Base-by-base conservation (phyloP, 108 stramenopile genomes). In the Fragilaria radians region DNA sequence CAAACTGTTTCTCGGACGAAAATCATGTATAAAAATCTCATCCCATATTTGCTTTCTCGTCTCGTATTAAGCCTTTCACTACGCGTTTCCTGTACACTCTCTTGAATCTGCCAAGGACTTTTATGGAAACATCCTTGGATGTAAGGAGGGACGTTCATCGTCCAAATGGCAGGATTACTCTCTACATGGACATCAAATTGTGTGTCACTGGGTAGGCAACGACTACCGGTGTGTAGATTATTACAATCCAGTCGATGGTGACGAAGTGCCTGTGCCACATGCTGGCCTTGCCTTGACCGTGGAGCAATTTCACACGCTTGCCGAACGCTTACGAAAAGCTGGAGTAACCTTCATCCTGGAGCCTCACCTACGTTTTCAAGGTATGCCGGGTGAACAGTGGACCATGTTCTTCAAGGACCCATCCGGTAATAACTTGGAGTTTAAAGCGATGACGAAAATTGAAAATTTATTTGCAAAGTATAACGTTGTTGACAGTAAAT, bases 221-320 rank as follows among this genome's bases (percentile, higher is more conserved):
- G 82, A 95, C 49, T 99, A 97, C 56, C 80, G 94, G 25, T 95
- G 92, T 63, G 72, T 74, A 19, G 98, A 99, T 66, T 96, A 85
- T 55, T 91, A 76, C 89, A 99, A 99, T 54, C 98, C 98, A 11
- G 98, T 99, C 19, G 98, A 99, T 67, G 96, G 96, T 30, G 96
- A 99, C 64, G 96, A 97, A 52, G 97, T 99, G 0, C 98, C 98
- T 5, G 98, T 99, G 9, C 96, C 96, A 2, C 98, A 99, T 77
- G 77, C 88, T 31, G 98, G 98, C 7, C 62, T 95, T 28, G 96
- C 93, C 0, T 64, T 99, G 57, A 93, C 95, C 7, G 94, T 84
- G 1, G 81, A 78, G 0, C 66, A 93, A 49, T 99, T 97, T 62
- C 83, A 97, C 65, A 74, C 36, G 1, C 57, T 99, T 57, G 94